Evolutionary conservation across 805 yeast species (phyloP).

Genomic region (Lachancea kluyveri): DNA sequence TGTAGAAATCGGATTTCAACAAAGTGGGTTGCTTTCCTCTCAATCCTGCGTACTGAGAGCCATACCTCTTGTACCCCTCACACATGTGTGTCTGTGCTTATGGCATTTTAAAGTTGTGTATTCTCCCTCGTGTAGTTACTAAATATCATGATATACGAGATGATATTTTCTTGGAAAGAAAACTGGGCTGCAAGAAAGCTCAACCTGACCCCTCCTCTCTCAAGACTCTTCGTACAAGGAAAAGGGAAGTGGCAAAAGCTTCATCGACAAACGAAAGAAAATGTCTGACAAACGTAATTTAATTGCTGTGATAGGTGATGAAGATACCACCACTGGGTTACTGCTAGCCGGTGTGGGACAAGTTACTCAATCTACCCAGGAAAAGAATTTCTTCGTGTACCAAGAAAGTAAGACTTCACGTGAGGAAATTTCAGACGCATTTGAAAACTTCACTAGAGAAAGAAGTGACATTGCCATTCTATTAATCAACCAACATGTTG

Average conservation of each 20-base stretch:
- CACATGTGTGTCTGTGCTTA: too few species aligned
- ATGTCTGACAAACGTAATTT: constrained; percentile 58
- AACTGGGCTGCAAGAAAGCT: too few species aligned
- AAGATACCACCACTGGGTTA: constrained; percentile 95
- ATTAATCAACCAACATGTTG: constrained; percentile 89
- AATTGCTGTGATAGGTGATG: constrained; percentile 94
- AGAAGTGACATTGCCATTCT: constrained; percentile 91
- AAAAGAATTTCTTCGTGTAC: constrained; percentile 71
- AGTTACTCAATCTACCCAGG: constrained; percentile 42
- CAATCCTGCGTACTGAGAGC: too few species aligned
- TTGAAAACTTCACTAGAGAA: constrained; percentile 62
- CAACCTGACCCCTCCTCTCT: too few species aligned
- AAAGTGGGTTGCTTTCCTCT: too few species aligned
- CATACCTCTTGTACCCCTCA: too few species aligned
- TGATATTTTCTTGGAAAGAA: too few species aligned
- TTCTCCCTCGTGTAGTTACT: too few species aligned
- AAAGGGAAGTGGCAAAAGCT: constrained; percentile 1
- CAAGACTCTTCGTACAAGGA: constrained; percentile 2
- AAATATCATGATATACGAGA: too few species aligned
- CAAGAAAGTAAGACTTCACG: constrained; percentile 74
- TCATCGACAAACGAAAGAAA: not conserved
- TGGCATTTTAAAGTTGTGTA: too few species aligned
- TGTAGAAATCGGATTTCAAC: too few species aligned
- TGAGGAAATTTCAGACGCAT: constrained; percentile 69
- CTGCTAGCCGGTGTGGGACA: constrained; percentile 94